A percentile compares a stretch with the other conserved stretches of the same genome.
Evolutionary conservation across 2,329 filamentous ascomycete genomes (phyloP).

Genomic region (Stachybotrys echinatus): DNA sequence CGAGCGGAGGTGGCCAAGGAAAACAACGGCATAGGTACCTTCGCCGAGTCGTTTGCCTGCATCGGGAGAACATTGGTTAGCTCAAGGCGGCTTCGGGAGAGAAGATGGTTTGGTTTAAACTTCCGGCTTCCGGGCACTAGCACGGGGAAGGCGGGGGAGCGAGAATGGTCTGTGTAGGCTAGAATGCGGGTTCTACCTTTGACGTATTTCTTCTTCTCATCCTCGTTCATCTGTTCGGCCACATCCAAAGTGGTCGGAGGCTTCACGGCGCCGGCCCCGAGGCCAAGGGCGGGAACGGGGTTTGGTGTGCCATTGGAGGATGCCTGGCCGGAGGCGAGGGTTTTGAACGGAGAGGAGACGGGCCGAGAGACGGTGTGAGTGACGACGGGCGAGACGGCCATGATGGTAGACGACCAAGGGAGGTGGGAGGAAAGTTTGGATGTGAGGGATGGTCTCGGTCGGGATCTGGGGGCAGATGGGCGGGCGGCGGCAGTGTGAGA

Average conservation of each 20-base stretch:
- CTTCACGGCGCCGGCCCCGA: constrained; percentile 15
- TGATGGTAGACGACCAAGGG: constrained; percentile 11
- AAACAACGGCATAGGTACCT: constrained; percentile 96
- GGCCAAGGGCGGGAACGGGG: constrained; percentile 21
- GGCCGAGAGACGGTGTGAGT: constrained; percentile 33
- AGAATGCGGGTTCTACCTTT: constrained; percentile 55
- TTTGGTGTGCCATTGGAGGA: constrained; percentile 42
- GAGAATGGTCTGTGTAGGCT: not conserved
- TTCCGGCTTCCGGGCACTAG: not conserved
- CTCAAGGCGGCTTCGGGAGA: not conserved
- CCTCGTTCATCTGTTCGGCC: constrained; percentile 78
- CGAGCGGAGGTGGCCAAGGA: constrained; percentile 72
- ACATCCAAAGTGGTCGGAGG: constrained; percentile 45
- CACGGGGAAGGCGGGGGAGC: not conserved
- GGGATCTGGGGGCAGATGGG: too few species aligned
- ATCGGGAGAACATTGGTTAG: not conserved
- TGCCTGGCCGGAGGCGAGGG: constrained; percentile 26
- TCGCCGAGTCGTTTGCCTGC: constrained; percentile 85
- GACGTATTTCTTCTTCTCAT: constrained; percentile 82
- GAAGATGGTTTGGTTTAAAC: not conserved
- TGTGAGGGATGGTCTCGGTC: too few species aligned
- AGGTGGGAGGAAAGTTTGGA: not conserved
- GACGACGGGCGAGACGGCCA: constrained; percentile 42
- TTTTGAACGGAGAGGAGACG: constrained; percentile 44
- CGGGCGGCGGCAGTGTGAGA: too few species aligned